Percentiles rank a stretch among this genome's conserved stretches.
Evolutionary conservation across 352 stramenopile genomes (phyloP).

Genomic region (Phytopythium chamaehyphon): DNA sequence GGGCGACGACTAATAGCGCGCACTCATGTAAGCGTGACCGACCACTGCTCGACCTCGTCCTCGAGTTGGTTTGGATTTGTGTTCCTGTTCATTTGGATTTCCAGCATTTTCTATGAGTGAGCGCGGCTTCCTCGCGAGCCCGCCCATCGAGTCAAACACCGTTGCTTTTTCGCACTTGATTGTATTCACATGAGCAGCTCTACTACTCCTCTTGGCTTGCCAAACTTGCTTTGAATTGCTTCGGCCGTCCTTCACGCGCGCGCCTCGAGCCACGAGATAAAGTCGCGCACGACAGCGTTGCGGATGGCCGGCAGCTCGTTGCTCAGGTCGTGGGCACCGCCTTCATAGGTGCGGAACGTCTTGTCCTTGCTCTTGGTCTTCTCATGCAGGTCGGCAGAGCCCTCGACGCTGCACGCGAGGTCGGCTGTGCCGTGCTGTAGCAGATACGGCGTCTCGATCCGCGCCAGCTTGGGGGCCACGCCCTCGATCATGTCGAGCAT

Average conservation of each 20-base stretch:
- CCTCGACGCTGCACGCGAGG: constrained; percentile 62
- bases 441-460: constrained; percentile 70
- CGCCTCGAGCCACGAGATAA: constrained; percentile 67
- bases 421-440: constrained; percentile 73
- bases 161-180: too few species aligned
- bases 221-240: too few species aligned
- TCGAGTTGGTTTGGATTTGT: background rate
- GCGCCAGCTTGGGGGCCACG: constrained; percentile 51
- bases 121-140: too few species aligned
- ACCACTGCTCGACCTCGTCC: background rate
- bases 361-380: constrained; percentile 65
- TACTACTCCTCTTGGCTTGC: too few species aligned
- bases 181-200: constrained; percentile 3
- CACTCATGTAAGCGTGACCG: background rate
- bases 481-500: constrained; percentile 54
- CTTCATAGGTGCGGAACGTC: constrained; percentile 55
- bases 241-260: constrained; percentile 18
- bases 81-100: background rate
- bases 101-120: too few species aligned
- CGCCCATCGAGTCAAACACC: too few species aligned
- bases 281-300: constrained; percentile 57
- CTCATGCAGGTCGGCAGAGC: constrained; percentile 50
- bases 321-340: constrained; percentile 62
- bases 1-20: constrained; percentile 29
- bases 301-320: constrained; percentile 67